Evolutionary conservation across 179 eudicot species (phyloP).

Genomic region (Sideroxylon spinosum): DNA sequence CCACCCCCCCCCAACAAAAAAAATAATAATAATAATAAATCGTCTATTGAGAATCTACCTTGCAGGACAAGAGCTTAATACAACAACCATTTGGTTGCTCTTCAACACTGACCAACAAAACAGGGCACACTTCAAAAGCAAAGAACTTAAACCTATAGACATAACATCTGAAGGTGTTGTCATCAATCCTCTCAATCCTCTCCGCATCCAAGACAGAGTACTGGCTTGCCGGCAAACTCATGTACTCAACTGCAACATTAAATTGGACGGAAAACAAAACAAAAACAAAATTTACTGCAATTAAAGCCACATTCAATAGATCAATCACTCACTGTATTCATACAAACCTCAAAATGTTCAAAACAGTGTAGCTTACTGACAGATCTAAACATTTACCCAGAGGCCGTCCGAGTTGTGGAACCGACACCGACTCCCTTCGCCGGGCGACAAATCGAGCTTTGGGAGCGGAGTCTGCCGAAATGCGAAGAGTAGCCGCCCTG

Average conservation of each 20-base stretch:
- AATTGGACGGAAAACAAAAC: neutral
- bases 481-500: slow-evolving; percentile 29
- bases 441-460: slow-evolving; percentile 48
- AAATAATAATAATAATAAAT: neutral
- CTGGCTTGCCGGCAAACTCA: slow-evolving; percentile 88
- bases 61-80: slow-evolving; percentile 76
- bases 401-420: slow-evolving; percentile 44
- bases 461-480: slow-evolving; percentile 39
- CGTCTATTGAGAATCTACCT: slow-evolving; percentile 29
- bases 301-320: neutral
- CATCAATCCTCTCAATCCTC: slow-evolving; percentile 81
- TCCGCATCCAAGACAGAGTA: slow-evolving; percentile 87
- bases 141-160: slow-evolving; percentile 77
- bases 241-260: slow-evolving; percentile 55
- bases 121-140: slow-evolving; percentile 80
- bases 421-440: slow-evolving; percentile 36
- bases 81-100: slow-evolving; percentile 71
- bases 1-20: neutral
- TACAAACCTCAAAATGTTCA: too few species aligned
- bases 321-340: too few species aligned
- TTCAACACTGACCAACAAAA: slow-evolving; percentile 69
- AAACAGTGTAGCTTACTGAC: neutral
- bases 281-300: neutral
- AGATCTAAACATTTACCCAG: slow-evolving; percentile 24
- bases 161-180: slow-evolving; percentile 71